Evolutionary conservation across 352 stramenopile genomes (phyloP), one percentile per base, ranked within the genome.

Genomic region (Pilasporangium apinafurcum): DNA sequence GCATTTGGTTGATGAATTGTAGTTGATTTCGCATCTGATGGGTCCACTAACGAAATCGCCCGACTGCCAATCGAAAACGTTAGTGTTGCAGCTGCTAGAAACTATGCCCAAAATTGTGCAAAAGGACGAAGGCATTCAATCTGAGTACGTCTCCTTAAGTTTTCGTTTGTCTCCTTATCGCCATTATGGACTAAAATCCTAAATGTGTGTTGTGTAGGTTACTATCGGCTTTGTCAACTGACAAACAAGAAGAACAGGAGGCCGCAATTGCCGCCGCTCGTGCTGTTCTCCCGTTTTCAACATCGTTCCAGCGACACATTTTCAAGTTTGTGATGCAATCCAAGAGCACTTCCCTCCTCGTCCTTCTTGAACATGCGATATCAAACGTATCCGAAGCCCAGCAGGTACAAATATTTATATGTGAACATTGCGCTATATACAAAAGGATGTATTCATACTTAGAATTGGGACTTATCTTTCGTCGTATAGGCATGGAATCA

Each of bases 81-180:
- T 68, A 37, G 58, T 56, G 20, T 33, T 74, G 35, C 55, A 65
- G 16, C 33, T 83, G 33, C 29, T 83, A 16, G 69, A 54, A 28
- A 70, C 66, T 4, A 75, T 83, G 60, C 60, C 69, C 32, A 63
- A 56, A 16, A 37, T 75, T 3, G 24, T 73, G 39, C 21, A 51
- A 24, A 22, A 53, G 8, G 57, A 79, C 28, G 35, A 32, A 13
- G 37, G 31, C 5, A 18, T 68, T 7, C 59, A 71, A 8, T 35
- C 62, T 10, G 39, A 62, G 38, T 59, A 43, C 24, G 48, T 47
- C 27, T n/a, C n/a, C n/a, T n/a, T n/a, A n/a, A n/a, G n/a, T n/a
- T n/a, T n/a, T n/a, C 30, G 20, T 43, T 5, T 27, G 5, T 31
- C 20, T 44, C 6, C 24, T 8, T 37, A 2, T 35, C 34, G 33